Evolutionary conservation across 179 eudicot genomes (phyloP), one percentile per base, ranked within the genome.

Genomic region (Beta macrorhiza): DNA sequence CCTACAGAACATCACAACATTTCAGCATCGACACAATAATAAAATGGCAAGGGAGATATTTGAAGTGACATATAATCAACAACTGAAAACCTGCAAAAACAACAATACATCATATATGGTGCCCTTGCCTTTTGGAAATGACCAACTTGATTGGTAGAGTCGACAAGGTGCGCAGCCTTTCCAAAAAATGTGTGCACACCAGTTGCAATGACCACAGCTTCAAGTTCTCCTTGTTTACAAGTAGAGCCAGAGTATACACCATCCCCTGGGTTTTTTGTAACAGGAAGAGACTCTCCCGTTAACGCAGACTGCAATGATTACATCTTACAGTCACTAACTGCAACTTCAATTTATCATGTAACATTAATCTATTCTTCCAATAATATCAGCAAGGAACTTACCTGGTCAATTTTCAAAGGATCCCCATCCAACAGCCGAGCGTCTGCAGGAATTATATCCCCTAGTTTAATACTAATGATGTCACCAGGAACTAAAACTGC

Each of bases 171-270:
- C 72, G 98, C 98, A 67, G 98, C 98, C 89, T 93, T 93, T 22
- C 98, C 98, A 53, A 93, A 93, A 83, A 93, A 93, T 62, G 98
- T 93, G 80, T 93, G 97, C n/a, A 93, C 97, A 45, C 98, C 98
- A 58, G 98, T 93, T 71, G 95, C 98, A 83, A 93, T 93, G 67
- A 93, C 98, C 1, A 93, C 80, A 56, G 98, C 98, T 85, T 93
- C 98, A 47, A 93, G 87, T 77, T 93, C 98, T 82, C 98, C 98
- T 81, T 93, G 98, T 75, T 93, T 93, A 86, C 98, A 93, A 17
- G 98, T 93, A 62, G 98, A 93, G 32, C 98, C 98, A 6, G 98
- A 93, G 83, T 92, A 94, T 9, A 94, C 91, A 62, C 95, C 97
- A 83, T 94, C 97, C 42, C 98, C 97, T 0, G 98, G 95, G 45